Conservation (phyloP, 2,329 filamentous ascomycete species). For the Eurotiales sp. region DNA sequence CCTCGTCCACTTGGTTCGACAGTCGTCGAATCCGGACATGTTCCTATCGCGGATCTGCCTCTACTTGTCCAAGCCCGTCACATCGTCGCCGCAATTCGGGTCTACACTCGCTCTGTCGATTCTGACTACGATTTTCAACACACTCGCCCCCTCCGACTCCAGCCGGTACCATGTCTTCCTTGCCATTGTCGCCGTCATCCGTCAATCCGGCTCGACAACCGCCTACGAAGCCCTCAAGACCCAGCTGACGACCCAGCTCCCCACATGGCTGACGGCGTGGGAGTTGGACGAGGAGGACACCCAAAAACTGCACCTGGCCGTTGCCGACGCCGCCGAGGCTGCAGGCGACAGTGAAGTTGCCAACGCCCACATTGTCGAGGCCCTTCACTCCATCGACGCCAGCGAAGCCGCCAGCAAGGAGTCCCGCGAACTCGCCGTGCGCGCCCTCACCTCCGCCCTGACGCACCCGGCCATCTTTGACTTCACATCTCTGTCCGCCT, state of each 20-base stretch:
- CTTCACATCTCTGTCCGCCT: conserved; percentile 67
- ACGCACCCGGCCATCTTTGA: conserved; percentile 64
- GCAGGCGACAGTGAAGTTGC: conserved; percentile 73
- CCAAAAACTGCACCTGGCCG: conserved; percentile 77
- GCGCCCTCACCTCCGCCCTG: conserved; percentile 65
- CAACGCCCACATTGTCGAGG: conserved; percentile 68
- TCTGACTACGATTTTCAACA: conserved; percentile 95
- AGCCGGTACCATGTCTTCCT: conserved; percentile 87
- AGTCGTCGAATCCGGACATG: conserved; percentile 78
- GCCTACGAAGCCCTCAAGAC: conserved; percentile 81
- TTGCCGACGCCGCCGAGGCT: conserved; percentile 76
- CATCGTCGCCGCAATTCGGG: conserved; percentile 80
- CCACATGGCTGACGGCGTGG: conserved; percentile 80
- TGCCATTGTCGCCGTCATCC: conserved; percentile 80
- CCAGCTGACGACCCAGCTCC: conserved; percentile 73
- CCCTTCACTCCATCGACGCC: conserved; percentile 70
- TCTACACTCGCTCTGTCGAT: conserved; percentile 82
- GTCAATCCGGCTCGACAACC: conserved; percentile 62
- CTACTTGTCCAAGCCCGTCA: conserved; percentile 82
- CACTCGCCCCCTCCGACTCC: conserved; percentile 70
- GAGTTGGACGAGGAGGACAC: conserved; percentile 75
- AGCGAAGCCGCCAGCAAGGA: conserved; percentile 54
- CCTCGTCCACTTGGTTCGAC: conserved; percentile 85
- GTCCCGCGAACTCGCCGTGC: conserved; percentile 57
- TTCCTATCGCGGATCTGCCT: conserved; percentile 85